Evolutionary conservation across 768 basidiomycete genomes (phyloP).

Genomic region (Lentinus tigrinus): DNA sequence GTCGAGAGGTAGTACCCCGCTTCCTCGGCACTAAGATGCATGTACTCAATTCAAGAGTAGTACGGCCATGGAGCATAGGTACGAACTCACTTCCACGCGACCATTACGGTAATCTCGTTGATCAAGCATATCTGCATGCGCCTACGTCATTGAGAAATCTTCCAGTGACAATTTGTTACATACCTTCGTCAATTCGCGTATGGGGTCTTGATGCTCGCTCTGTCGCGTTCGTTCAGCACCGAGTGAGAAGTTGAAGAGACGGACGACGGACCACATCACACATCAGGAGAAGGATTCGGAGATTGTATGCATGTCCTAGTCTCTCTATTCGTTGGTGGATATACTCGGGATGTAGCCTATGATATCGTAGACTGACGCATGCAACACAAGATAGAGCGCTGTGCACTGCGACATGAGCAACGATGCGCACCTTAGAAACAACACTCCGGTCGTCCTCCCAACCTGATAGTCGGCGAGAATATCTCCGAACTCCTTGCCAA

Average conservation of each 20-base stretch:
- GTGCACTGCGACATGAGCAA: not conserved
- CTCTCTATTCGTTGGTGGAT: conserved; percentile 88
- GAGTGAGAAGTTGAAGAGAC: not conserved
- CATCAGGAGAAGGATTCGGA: conserved; percentile 83
- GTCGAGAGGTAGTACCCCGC: conserved; percentile 88
- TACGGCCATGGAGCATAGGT: not conserved
- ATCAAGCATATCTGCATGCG: conserved; percentile 74
- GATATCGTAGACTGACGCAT: conserved; percentile 75
- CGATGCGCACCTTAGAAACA: conserved; percentile 77
- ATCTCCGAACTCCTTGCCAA: conserved; percentile 92
- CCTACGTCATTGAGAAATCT: not conserved
- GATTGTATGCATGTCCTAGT: conserved; percentile 76
- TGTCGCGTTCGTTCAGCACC: conserved; percentile 28
- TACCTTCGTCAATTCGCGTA: conserved; percentile 91
- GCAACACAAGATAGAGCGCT: not conserved
- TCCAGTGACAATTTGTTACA: not conserved
- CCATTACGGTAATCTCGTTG: conserved; percentile 90
- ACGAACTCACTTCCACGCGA: conserved; percentile 78
- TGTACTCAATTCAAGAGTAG: not conserved
- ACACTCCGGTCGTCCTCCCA: conserved; percentile 86
- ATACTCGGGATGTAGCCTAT: conserved; percentile 97
- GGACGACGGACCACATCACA: conserved; percentile 82
- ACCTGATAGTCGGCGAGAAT: conserved; percentile 95
- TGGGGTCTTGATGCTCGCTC: conserved; percentile 89
- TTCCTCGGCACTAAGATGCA: conserved; percentile 69